phyloP scores from a whole-genome alignment of 78 protist genomes.

The Thecamonas trahens region DNA sequence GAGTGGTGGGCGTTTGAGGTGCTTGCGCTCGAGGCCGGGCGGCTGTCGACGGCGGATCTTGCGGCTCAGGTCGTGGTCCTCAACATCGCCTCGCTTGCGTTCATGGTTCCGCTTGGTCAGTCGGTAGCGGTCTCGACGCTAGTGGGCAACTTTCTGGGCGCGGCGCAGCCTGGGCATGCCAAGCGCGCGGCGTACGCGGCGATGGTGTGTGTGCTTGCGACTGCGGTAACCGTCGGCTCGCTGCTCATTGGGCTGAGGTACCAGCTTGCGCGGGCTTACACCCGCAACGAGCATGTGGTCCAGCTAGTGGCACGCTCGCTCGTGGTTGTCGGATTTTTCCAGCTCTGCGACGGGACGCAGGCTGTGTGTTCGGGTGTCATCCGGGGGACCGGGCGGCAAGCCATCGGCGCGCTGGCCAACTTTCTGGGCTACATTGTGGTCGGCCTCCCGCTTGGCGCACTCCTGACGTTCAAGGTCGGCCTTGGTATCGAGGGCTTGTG shows the following conservation, averaged over 20 bases:
- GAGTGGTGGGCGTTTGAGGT: constrained; percentile 26
- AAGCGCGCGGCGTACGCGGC: too few species aligned
- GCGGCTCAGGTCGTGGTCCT: background rate
- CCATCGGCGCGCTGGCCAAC: background rate
- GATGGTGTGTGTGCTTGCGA: too few species aligned
- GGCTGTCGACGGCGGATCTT: background rate
- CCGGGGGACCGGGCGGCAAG: background rate
- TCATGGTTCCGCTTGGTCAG: background rate
- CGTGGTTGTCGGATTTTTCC: background rate
- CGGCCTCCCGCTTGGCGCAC: background rate
- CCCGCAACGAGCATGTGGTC: background rate
- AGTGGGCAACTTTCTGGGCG: constrained; percentile 6
- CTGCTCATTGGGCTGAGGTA: background rate
- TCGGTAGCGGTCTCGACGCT: background rate
- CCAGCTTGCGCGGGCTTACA: background rate
- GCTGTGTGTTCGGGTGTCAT: background rate
- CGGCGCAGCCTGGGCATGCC: background rate
- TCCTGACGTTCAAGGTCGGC: background rate
- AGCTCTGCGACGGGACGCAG: background rate
- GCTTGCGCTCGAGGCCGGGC: background rate
- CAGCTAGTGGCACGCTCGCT: background rate
- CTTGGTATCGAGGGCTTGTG: too few species aligned
- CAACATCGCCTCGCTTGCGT: background rate
- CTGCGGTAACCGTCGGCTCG: too few species aligned
- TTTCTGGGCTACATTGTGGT: background rate